Evolutionary conservation across 2,329 filamentous ascomycete genomes (phyloP), one percentile per base, ranked within the genome.

Genomic region (Phaeosphaeriaceae sp.): DNA sequence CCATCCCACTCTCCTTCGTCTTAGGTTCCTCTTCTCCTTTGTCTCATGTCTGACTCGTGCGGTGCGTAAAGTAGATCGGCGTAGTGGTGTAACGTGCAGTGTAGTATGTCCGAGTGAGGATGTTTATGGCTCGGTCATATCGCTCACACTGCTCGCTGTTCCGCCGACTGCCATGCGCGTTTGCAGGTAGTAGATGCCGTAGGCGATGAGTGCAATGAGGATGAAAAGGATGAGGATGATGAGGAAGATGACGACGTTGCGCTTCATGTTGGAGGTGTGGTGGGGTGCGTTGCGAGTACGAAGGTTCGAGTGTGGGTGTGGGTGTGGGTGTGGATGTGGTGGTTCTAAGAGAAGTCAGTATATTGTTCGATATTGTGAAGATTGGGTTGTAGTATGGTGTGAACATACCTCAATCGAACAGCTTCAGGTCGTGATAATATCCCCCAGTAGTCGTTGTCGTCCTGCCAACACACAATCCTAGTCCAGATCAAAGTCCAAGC

Each of bases 221-320:
- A 83, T 76, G 77, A 84, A 83, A 68, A 84, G 82, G 72, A 84
- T 79, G 67, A 84, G 78, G 72, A 84, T 80, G 73, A 84, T 84
- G 68, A 83, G 75, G 74, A 82, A 82, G 76, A 84, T 82, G 76
- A 82, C 81, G 64, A 84, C 75, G 75, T 84, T 84, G 74, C 81
- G 80, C 73, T 82, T 75, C 82, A 84, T 84, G 48, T 52, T 80
- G 60, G 58, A 51, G 55, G 48, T 52, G 40, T 53, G 49, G 49
- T 51, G 49, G 32, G 21, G 22, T 13, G 22, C 15, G 46, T n/a
- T n/a, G n/a, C n/a, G 9, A 47, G 44, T 15, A 6, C 21, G 23
- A 15, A 28, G 23, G 22, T 10, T 9, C 17, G 47, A 13, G 2
- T 7, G 23, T 30, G 46, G 10, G 11, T 9, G 22, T 48, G 13